Evolutionary conservation across 164 flowering plant genomes (phyloP), one percentile per base, ranked within the genome.

Genomic region (Liquidambar formosana): DNA sequence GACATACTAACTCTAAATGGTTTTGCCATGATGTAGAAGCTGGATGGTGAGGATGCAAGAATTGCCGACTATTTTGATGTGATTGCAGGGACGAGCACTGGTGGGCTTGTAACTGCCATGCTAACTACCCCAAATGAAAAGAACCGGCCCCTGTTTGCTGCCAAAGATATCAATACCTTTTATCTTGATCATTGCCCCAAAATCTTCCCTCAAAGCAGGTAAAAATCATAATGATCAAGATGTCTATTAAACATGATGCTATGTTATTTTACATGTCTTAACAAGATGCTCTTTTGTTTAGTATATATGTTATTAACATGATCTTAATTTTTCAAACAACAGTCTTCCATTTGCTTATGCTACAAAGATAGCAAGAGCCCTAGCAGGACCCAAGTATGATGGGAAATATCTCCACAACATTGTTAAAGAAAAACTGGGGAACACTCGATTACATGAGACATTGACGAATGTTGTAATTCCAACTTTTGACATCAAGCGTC

Each of bases 21-120:
- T 1, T 25, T 14, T 23, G 38, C 10, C 18, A 57, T 73, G 26
- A 26, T 61, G 59, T 51, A 80, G 83, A 65, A 69, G 27, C 26
- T 80, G 28, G 83, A 80, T 47, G 83, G 83, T 0, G 48, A 26
- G 33, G 74, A 73, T 63, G 81, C 75, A 49, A 75, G 83, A 53
- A 4, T 80, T 26, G 79, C 79, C 28, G 83, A 80, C 21, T 77
- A 80, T 26, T 80, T 80, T 44, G 83, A 80, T 38, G 81, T 80
- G 18, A 75, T 80, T 58, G 73, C 78, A 9, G 83, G 83, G 16
- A 77, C 83, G 16, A 79, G 83, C 65, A 79, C 83, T 0, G 83
- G 81, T 10, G 83, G 81, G 1, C 70, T 77, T 3, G 69, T 80
- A 25, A 77, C 81, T 2, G 69, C 73, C 16, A 77, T 80, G 83